Percentiles rank a stretch among this genome's conserved stretches.
These are phyloP conservation scores for Avena atlantica DNA, from an alignment of 176 grass and related monocot genomes.

Conservation along the genomic window DNA sequence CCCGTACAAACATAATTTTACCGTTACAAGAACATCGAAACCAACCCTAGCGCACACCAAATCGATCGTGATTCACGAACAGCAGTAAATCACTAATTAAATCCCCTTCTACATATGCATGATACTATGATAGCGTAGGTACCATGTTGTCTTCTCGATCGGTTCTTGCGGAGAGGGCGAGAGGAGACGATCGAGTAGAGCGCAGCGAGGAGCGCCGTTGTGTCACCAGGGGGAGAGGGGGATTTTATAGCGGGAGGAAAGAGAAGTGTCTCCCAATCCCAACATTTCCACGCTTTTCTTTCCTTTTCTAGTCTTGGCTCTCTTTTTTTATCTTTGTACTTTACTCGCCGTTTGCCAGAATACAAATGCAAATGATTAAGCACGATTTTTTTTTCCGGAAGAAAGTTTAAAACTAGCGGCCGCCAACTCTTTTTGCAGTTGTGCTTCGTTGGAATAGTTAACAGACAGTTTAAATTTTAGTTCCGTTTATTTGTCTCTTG, in stretches of 20 bases:
- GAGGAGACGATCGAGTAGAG: background rate
- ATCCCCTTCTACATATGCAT: background rate
- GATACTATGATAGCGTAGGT: background rate
- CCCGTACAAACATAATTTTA: background rate
- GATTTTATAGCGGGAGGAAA: slow-evolving; percentile 17
- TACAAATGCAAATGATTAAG: background rate
- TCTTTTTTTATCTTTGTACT: too few species aligned
- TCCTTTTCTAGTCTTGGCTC: too few species aligned
- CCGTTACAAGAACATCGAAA: slow-evolving; percentile 3
- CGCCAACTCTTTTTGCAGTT: background rate
- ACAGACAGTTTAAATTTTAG: background rate
- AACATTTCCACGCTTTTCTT: background rate
- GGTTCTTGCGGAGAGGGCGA: background rate
- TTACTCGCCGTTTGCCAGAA: background rate
- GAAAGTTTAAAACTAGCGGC: background rate
- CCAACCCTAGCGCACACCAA: too few species aligned
- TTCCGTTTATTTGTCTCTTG: background rate
- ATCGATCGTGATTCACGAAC: background rate
- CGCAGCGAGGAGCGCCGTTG: background rate
- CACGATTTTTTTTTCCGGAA: background rate
- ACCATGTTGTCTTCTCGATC: slow-evolving; percentile 34
- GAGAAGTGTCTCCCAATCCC: background rate
- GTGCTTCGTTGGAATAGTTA: background rate
- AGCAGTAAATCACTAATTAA: background rate
- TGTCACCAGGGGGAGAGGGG: background rate